A percentile compares a stretch with the other conserved stretches of the same genome.
Conservation (phyloP, 2,329 filamentous ascomycete species). For the Curvularia eragrostidis region DNA sequence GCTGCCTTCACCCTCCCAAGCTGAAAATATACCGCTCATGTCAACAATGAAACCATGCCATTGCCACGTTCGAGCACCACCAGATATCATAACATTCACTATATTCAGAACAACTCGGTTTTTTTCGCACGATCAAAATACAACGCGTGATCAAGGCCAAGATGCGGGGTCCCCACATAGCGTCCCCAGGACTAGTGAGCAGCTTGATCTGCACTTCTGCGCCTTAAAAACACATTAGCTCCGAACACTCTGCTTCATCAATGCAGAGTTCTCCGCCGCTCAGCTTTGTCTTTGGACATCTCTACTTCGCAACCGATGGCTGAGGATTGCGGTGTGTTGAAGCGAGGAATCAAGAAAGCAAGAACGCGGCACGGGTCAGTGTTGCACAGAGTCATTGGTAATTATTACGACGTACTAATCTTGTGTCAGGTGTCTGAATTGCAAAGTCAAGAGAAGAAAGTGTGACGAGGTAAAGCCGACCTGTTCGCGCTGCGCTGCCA, state of each 20-base stretch:
- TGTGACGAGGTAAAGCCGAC: slow-evolving; percentile 29
- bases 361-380: slow-evolving; percentile 15
- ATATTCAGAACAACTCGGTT: not conserved
- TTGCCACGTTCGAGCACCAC: not conserved
- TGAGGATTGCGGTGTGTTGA: not conserved
- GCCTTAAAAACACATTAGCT: slow-evolving; percentile 1
- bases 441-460: slow-evolving; percentile 24
- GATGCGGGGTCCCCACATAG: slow-evolving; percentile 17
- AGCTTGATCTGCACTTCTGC: not conserved
- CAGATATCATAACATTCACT: not conserved
- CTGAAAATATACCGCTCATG: not conserved
- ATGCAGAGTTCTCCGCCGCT: not conserved
- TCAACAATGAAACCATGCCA: not conserved
- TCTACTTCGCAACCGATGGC: not conserved
- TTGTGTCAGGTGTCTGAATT: slow-evolving; percentile 18
- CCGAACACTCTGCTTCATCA: not conserved
- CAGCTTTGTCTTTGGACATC: not conserved
- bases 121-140: not conserved
- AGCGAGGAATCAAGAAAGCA: slow-evolving; percentile 9
- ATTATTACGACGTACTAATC: not conserved
- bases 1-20: not conserved
- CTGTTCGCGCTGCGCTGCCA: slow-evolving; percentile 24
- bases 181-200: not conserved
- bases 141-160: not conserved
- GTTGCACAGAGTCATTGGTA: not conserved